Evolutionary conservation across 805 yeast genomes (phyloP), one percentile per base, ranked within the genome.

Genomic region (Suhomyces emberorum): DNA sequence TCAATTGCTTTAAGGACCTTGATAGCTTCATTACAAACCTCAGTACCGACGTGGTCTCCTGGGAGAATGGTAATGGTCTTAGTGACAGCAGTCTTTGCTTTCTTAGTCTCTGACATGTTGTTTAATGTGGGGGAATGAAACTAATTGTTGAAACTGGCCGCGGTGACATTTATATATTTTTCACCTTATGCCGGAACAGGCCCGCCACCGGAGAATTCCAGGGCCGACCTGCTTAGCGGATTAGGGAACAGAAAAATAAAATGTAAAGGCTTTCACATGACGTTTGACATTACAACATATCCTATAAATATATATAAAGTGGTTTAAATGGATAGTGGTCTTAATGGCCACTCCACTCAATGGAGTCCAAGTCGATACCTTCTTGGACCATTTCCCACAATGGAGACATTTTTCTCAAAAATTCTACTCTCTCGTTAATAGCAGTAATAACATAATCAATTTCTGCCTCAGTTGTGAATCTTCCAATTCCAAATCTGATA

Each of bases 351-450:
- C 96, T 86, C 98, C 98, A 93, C 69, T 93, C 95, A 54, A 93
- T 93, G 22, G 95, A 76, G 55, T 83, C 77, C 60, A 93, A 72
- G 58, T 93, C 98, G 54, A 93, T 91, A 49, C 98, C 98, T 48
- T 93, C 98, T 65, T 93, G 96, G 39, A 88, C 96, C 98, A 93
- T 89, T 69, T 93, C 98, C 98, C 98, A 93, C 52, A 93, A 72
- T 32, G 98, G 98, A 39, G 93, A 81, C 65, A 93, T 73, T 55
- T 88, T 91, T 65, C 98, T 79, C 58, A 93, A 75, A 65, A 88
- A 88, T 46, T 81, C 82, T 37, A 93, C 98, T 63, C 97, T 79
- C 59, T 87, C 89, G 38, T 78, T 72, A 40, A 93, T 87, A 10
- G 96, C 96, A 41, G 83, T 71, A 46, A 93, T 74, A 32, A 93